Evolutionary conservation across 176 grass and related monocot species (phyloP).

Genomic region (Chloris gayana): DNA sequence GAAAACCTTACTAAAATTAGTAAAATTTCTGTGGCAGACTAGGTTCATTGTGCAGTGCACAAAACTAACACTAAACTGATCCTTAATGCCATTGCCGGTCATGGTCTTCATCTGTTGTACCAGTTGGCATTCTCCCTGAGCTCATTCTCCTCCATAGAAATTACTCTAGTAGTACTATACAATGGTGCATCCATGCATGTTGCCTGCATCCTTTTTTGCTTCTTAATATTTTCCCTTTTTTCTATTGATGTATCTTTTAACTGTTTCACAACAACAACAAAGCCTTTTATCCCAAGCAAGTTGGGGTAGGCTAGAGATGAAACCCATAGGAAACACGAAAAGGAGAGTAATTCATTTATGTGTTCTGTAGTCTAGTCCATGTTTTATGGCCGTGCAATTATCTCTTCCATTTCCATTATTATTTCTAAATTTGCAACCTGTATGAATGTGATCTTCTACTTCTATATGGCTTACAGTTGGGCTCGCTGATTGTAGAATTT

Average conservation of each 20-base stretch:
- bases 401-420: too few relatives aligned
- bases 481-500: not conserved
- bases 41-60: not conserved
- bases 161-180: not conserved
- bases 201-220: not conserved
- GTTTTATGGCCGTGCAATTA: not conserved
- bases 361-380: not conserved
- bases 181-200: not conserved
- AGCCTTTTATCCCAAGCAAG: too few relatives aligned
- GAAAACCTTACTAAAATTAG: not conserved
- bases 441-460: not conserved
- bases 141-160: not conserved
- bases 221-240: constrained; percentile 1
- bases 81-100: not conserved
- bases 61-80: not conserved
- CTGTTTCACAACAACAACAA: too few relatives aligned
- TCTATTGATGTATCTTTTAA: not conserved
- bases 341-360: not conserved
- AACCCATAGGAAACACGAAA: too few relatives aligned
- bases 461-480: not conserved
- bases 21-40: not conserved
- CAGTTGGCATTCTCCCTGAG: not conserved
- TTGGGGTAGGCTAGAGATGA: too few relatives aligned
- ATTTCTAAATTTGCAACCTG: constrained; percentile 3
- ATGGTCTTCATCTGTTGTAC: not conserved